Percentiles rank a stretch among this genome's conserved stretches.
Conservation (phyloP, 2,329 filamentous ascomycete genomes). For the Fusarium foetens region DNA sequence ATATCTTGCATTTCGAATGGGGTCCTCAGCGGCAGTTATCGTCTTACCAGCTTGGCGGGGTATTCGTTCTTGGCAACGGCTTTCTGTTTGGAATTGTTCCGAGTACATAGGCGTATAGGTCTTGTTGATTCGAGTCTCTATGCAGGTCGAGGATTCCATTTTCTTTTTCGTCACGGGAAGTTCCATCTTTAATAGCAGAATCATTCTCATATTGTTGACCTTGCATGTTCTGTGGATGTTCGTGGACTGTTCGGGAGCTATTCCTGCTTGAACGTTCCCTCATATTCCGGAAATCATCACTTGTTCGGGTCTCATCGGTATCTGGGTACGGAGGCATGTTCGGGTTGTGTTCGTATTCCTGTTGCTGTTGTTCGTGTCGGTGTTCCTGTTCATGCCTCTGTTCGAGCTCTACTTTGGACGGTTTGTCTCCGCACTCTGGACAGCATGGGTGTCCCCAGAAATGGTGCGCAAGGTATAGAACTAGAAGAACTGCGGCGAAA, state of each 20-base stretch:
- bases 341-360: fast-evolving
- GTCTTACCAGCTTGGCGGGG: background rate
- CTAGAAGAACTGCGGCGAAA: fast-evolving
- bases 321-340: fast-evolving
- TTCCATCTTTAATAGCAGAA: background rate
- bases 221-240: background rate
- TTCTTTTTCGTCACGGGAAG: background rate
- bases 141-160: background rate
- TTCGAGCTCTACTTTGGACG: background rate
- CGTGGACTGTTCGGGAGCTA: fast-evolving
- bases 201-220: fast-evolving
- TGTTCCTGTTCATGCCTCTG: background rate
- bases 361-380: background rate
- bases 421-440: fast-evolving
- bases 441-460: background rate
- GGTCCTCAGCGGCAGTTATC: background rate
- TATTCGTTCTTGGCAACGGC: background rate
- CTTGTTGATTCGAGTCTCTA: background rate
- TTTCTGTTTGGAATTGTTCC: background rate
- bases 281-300: fast-evolving
- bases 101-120: background rate
- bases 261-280: fast-evolving
- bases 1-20: background rate
- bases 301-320: fast-evolving
- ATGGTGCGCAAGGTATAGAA: background rate